Base-by-base conservation (phyloP, 108 stramenopile genomes). In the Pelagomonas calceolata region DNA sequence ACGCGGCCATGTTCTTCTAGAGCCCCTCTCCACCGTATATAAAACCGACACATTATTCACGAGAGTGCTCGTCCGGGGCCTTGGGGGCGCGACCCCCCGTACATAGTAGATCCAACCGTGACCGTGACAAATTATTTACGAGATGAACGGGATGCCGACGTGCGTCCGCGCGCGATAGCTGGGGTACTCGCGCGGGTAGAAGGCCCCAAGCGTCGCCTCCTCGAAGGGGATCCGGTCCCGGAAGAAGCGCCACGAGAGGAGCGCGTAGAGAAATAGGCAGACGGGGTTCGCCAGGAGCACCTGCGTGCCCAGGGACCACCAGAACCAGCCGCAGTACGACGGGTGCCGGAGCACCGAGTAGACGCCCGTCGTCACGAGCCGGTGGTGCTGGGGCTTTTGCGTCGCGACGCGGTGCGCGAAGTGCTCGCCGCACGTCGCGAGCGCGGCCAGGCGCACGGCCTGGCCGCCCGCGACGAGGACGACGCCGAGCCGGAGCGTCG, bases 401-500 rank as follows among this genome's bases (percentile, higher is more conserved):
- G 73, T 73, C 84, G 94, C 93, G 75, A 98, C 95, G 35, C 88
- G 81, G 80, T 98, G 97, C 65, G 93, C 90, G 82, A 98, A 98
- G 73, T 91, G 91, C 76, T 83, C 85, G 0, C 93, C 94, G 68
- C 91, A 91, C 21, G 91, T 92, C 46, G 82, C 76, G 93, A 98
- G 95, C 67, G 97, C 95, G 67, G 81, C 75, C 43, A 89, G 78
- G 31, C 97, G 91, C 65, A 92, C 82, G 0, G 71, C 71, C 75
- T 95, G 94, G 21, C 93, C 89, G 32, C 77, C 35, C 3, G 90
- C 32, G 12, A 89, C 88, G 34, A 95, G 71, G 0, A 73, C 30
- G 29, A 91, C 68, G 14, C 94, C 94, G 21, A 88, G 34, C 21
- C 21, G 21, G 26, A 60, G 21, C 21, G 29, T 17, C 51, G 51